phyloP scores from a whole-genome alignment of 2,329 filamentous ascomycete genomes.

The Alternaria brassicae region DNA sequence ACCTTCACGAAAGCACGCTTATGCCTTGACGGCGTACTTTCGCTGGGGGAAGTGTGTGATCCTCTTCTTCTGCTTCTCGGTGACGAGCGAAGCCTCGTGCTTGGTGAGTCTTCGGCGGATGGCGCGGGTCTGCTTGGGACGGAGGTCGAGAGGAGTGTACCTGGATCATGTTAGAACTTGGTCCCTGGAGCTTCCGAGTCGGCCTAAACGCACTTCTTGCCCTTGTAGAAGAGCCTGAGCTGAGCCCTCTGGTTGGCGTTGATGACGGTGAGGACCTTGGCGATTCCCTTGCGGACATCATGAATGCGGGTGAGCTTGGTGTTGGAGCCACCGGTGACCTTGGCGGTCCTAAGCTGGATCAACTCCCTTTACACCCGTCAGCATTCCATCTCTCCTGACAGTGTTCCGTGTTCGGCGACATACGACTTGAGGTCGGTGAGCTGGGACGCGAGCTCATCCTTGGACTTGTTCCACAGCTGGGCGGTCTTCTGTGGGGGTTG shows the following conservation, averaged over 20 bases:
- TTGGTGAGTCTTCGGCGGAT: conserved; percentile 94
- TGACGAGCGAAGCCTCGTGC: conserved; percentile 82
- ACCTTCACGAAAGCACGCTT: conserved; percentile 38
- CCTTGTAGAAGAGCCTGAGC: conserved; percentile 96
- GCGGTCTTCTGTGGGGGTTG: conserved; percentile 71
- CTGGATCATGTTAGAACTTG: conserved; percentile 37
- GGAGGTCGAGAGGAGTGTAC: conserved; percentile 96
- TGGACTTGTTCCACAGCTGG: conserved; percentile 98
- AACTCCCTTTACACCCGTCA: conserved; percentile 68
- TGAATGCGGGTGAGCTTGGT: conserved; percentile 84
- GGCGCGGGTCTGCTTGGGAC: conserved; percentile 96
- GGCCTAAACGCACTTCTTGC: conserved; percentile 75
- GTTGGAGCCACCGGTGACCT: conserved; percentile 90
- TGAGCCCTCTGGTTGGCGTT: conserved; percentile 99
- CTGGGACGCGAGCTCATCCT: conserved; percentile 92
- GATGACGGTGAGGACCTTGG: conserved; percentile 98
- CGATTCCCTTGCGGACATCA: conserved; percentile 99
- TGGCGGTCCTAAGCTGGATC: conserved; percentile 95
- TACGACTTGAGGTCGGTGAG: conserved; percentile 50
- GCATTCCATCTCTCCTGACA: conserved; percentile 25
- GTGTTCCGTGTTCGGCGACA: conserved; percentile 26
- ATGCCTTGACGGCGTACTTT: conserved; percentile 98
- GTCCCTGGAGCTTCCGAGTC: conserved; percentile 1
- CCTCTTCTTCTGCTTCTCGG: conserved; percentile 98
- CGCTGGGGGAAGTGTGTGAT: conserved; percentile 95